Conservation (phyloP, 192 early-diverging fungal species). For the Backusella sp. region DNA sequence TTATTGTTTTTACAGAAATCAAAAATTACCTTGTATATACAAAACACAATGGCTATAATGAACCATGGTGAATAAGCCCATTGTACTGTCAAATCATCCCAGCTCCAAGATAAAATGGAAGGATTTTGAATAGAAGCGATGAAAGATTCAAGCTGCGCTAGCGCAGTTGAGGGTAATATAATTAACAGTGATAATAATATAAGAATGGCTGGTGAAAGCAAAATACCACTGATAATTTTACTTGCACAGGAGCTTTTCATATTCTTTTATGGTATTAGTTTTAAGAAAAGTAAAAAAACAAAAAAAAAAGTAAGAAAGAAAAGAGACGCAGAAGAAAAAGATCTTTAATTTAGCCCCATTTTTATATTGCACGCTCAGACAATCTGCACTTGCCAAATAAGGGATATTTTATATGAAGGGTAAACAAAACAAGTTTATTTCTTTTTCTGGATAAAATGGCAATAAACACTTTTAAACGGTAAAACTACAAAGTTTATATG, state of each 20-base stretch:
- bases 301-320: not conserved
- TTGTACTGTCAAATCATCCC: not conserved
- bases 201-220: not conserved
- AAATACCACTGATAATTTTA: not conserved
- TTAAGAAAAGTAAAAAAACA: not conserved
- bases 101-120: not conserved
- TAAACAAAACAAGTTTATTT: slow-evolving; percentile 4
- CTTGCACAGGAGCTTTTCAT: not conserved
- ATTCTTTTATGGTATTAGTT: not conserved
- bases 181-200: not conserved
- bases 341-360: slow-evolving; percentile 5
- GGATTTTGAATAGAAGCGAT: not conserved
- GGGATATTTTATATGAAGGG: slow-evolving; percentile 1
- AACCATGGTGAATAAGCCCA: not conserved
- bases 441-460: not conserved
- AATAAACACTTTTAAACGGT: not conserved
- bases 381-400: not conserved
- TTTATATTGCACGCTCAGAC: slow-evolving; percentile 9
- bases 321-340: slow-evolving; percentile 2
- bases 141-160: not conserved
- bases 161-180: not conserved
- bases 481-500: not conserved
- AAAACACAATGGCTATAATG: not conserved
- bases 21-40: slow-evolving; percentile 15
- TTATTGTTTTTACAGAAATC: not conserved